Conservation (phyloP, 805 yeast genomes). For the Metschnikowia hibisci region DNA sequence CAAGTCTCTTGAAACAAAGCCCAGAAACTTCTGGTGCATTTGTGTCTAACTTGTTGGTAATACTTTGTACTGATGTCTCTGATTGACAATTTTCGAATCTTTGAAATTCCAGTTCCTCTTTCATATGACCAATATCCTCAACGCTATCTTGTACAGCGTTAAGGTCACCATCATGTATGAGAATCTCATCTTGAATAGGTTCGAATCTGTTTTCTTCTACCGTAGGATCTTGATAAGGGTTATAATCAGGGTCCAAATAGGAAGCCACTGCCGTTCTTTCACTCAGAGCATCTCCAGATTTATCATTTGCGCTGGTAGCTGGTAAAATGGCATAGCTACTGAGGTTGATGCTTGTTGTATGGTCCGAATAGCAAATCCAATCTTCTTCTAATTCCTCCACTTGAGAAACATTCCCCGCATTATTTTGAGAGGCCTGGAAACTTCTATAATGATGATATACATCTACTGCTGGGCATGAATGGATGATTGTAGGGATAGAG, state of each 20-base stretch:
- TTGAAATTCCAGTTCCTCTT: too few species aligned
- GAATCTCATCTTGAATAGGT: not conserved
- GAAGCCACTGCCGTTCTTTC: not conserved
- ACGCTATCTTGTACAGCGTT: too few species aligned
- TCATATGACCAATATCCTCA: too few species aligned
- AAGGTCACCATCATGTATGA: too few species aligned
- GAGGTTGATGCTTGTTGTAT: not conserved
- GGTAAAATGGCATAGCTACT: not conserved
- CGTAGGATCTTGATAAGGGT: too few species aligned
- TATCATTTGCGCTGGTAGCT: not conserved
- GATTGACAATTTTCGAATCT: too few species aligned
- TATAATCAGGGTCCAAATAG: not conserved
- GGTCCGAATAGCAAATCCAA: not conserved
- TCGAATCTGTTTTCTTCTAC: not conserved
- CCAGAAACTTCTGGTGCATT: too few species aligned
- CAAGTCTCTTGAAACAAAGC: too few species aligned
- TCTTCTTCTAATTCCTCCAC: not conserved
- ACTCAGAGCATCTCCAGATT: not conserved
- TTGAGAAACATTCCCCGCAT: not conserved
- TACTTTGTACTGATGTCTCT: too few species aligned
- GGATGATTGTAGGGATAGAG: slow-evolving; percentile 2
- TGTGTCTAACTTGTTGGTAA: too few species aligned
- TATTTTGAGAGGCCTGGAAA: not conserved
- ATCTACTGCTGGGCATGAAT: slow-evolving; percentile 8
- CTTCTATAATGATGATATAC: slow-evolving; percentile 9